phyloP scores from a whole-genome alignment of 2,329 filamentous ascomycete genomes.

The Neofusicoccum kwambonambiense region DNA sequence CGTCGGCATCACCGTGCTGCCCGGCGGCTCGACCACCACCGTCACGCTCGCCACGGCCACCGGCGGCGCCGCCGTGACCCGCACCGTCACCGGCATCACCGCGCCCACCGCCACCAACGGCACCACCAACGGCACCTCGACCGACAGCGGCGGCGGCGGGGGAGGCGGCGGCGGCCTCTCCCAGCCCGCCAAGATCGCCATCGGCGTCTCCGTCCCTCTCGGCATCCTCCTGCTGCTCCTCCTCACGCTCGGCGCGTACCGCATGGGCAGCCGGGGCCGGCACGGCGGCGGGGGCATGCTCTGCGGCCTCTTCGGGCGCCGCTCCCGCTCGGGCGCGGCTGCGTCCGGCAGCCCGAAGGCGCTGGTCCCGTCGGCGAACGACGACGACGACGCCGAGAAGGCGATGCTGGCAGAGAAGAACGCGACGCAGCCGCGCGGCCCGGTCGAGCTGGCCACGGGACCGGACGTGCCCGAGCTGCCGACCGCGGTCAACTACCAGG shows the following conservation, averaged over 20 bases:
- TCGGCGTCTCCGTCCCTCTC: background rate
- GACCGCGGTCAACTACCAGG: conserved; percentile 1
- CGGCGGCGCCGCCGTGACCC: background rate
- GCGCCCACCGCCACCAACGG: background rate
- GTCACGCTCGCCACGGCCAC: background rate
- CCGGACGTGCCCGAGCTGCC: background rate
- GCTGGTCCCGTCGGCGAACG: background rate
- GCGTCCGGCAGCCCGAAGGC: background rate
- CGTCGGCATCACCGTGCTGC: background rate
- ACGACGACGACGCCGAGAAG: background rate
- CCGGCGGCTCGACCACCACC: background rate
- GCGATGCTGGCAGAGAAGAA: background rate
- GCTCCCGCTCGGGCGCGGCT: no score
- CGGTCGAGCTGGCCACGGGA: background rate
- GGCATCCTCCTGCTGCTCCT: background rate
- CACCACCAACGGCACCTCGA: background rate
- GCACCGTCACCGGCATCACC: background rate
- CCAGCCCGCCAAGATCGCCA: background rate
- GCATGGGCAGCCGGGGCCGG: background rate
- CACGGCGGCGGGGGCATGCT: no score
- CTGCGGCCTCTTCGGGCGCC: no score
- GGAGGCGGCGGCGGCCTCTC: background rate
- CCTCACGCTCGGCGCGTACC: background rate
- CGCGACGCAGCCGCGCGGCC: background rate
- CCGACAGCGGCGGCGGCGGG: background rate